Percentiles rank a stretch among this genome's conserved stretches.
These are phyloP conservation scores for Lichtheimia corymbifera DNA, from an alignment of 371 early-diverging fungal species.

Conservation along the genomic window DNA sequence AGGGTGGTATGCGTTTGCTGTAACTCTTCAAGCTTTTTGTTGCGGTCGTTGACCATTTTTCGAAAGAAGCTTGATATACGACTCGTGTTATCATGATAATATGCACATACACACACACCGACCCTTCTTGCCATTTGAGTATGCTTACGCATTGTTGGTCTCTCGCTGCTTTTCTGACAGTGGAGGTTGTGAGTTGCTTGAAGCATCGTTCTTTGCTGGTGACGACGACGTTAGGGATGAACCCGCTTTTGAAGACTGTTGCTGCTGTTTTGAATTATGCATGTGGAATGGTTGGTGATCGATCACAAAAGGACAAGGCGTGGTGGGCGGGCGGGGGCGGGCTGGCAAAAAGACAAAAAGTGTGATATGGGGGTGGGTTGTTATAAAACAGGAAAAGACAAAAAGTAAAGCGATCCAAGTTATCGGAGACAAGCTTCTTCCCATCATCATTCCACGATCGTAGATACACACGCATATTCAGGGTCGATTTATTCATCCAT, in stretches of 20 bases:
- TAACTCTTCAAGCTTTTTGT: conserved; percentile 39
- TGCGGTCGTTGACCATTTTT: conserved; percentile 37
- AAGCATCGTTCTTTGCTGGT: background rate
- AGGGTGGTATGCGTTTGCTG: conserved; percentile 37
- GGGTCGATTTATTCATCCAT: too few relatives aligned
- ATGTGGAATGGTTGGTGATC: conserved; percentile 1
- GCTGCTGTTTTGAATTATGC: conserved; percentile 15
- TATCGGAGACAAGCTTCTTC: too few relatives aligned
- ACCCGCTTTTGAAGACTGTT: conserved; percentile 2
- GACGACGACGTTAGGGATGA: background rate
- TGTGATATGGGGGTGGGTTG: too few relatives aligned
- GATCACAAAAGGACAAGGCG: too few relatives aligned
- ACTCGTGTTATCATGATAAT: background rate
- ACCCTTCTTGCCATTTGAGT: background rate
- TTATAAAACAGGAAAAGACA: too few relatives aligned
- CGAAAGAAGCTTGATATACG: conserved; percentile 31
- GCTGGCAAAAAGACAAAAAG: too few relatives aligned
- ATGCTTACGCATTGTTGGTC: conserved; percentile 16
- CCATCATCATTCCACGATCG: too few relatives aligned
- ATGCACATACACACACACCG: background rate
- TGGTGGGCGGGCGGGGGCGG: too few relatives aligned
- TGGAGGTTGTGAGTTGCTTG: conserved; percentile 1
- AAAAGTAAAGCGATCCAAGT: too few relatives aligned
- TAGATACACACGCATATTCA: too few relatives aligned
- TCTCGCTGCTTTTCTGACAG: conserved; percentile 16